phyloP scores from a whole-genome alignment of 2,329 filamentous ascomycete species.

The Hirsutella rhossiliensis region DNA sequence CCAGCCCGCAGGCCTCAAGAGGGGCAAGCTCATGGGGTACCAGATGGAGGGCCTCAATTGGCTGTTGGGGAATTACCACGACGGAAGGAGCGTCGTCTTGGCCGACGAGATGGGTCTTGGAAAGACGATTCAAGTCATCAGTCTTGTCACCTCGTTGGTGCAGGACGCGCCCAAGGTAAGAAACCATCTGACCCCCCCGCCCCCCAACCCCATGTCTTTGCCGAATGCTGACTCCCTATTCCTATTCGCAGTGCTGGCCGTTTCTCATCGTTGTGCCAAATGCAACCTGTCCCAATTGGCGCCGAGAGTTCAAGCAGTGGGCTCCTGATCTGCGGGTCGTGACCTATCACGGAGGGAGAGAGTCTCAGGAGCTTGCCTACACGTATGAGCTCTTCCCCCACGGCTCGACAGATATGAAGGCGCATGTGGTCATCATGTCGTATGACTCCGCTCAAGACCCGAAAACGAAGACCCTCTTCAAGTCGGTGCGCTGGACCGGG shows the following conservation, averaged over 20 bases:
- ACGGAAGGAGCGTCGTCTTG: constrained; percentile 73
- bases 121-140: constrained; percentile 90
- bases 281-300: constrained; percentile 94
- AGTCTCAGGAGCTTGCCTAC: constrained; percentile 64
- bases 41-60: constrained; percentile 91
- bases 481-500: constrained; percentile 67
- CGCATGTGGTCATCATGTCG: constrained; percentile 88
- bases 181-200: no score
- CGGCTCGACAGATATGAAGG: constrained; percentile 55
- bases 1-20: constrained; percentile 63
- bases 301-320: constrained; percentile 91
- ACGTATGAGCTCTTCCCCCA: constrained; percentile 76
- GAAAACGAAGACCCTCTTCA: constrained; percentile 53
- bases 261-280: constrained; percentile 92
- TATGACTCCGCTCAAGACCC: constrained; percentile 81
- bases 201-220: no score
- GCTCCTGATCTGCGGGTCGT: constrained; percentile 75
- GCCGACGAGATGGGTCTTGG: constrained; percentile 98
- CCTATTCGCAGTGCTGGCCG: constrained; percentile 54
- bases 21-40: constrained; percentile 83
- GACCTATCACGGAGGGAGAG: constrained; percentile 75
- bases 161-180: constrained; percentile 42
- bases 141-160: constrained; percentile 63
- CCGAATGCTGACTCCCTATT: constrained; percentile 6
- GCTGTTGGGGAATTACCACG: constrained; percentile 83